A percentile compares a stretch with the other conserved stretches of the same genome.
Evolutionary conservation across 257 asterid genomes (phyloP).

Genomic region (Craterostigma plantagineum): DNA sequence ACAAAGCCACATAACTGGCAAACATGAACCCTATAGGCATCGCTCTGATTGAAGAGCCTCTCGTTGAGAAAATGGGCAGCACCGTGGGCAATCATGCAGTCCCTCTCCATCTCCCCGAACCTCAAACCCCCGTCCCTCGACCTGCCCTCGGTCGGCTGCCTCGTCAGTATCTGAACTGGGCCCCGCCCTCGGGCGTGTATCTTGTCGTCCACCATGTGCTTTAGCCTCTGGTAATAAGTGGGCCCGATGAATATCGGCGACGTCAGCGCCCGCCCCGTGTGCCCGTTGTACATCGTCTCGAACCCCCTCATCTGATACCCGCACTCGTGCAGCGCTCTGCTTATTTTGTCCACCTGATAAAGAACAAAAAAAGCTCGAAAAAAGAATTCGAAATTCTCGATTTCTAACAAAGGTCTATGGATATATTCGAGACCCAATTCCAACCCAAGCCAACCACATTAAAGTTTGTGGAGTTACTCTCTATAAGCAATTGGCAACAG

Average conservation of each 20-base stretch:
- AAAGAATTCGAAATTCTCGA: too few species aligned
- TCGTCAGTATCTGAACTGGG: slow-evolving; percentile 84
- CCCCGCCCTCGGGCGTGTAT: slow-evolving; percentile 95
- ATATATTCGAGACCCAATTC: too few species aligned
- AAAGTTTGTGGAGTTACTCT: too few species aligned
- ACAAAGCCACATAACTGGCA: slow-evolving; percentile 85
- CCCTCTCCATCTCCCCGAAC: slow-evolving; percentile 97
- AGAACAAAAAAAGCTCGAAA: too few species aligned
- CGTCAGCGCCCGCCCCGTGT: slow-evolving; percentile 67
- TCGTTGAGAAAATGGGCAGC: slow-evolving; percentile 93
- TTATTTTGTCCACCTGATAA: slow-evolving; percentile 38
- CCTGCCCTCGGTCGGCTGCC: slow-evolving; percentile 96
- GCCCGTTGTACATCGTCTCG: slow-evolving; percentile 97
- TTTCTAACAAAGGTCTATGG: too few species aligned
- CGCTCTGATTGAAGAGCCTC: slow-evolving; percentile 87
- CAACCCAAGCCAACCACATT: too few species aligned
- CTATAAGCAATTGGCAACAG: too few species aligned
- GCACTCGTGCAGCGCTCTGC: slow-evolving; percentile 88
- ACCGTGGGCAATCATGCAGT: slow-evolving; percentile 97
- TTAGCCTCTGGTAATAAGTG: slow-evolving; percentile 89
- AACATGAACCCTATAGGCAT: slow-evolving; percentile 84
- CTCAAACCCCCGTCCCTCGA: slow-evolving; percentile 97
- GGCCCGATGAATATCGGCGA: slow-evolving; percentile 90
- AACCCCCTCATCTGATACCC: slow-evolving; percentile 97
- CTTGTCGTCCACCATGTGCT: slow-evolving; percentile 96